phyloP scores from a whole-genome alignment of 441 rosid genomes.

The Cnidoscolus chayamansa region DNA sequence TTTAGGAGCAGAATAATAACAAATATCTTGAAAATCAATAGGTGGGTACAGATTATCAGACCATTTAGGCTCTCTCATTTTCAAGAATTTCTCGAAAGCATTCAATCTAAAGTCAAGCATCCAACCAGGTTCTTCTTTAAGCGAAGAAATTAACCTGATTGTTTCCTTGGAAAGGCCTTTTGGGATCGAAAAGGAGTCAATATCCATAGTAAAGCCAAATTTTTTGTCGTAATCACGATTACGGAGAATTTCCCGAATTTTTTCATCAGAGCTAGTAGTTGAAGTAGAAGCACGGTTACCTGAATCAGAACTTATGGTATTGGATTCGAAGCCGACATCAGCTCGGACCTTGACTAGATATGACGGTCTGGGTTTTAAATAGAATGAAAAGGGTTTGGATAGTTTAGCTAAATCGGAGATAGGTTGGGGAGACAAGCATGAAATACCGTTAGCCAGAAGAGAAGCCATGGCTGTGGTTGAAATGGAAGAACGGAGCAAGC shows the following conservation, averaged over 20 bases:
- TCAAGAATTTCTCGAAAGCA: conserved; percentile 73
- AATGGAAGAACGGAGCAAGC: conserved; percentile 1
- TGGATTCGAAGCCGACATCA: conserved; percentile 28
- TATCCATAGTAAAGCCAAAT: conserved; percentile 63
- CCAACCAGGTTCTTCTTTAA: conserved; percentile 86
- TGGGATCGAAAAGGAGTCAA: conserved; percentile 74
- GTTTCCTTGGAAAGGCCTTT: conserved; percentile 84
- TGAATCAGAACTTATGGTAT: conserved; percentile 39
- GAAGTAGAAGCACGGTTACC: conserved; percentile 42
- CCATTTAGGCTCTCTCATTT: conserved; percentile 72
- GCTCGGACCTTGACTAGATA: conserved; percentile 26
- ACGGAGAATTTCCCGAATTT: conserved; percentile 60
- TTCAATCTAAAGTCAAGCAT: conserved; percentile 76
- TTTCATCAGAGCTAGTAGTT: conserved; percentile 44
- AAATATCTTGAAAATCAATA: conserved; percentile 72
- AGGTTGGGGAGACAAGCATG: conserved; percentile 23
- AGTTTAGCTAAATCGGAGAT: conserved; percentile 14
- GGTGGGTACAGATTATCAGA: conserved; percentile 73
- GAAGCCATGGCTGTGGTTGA: conserved; percentile 31
- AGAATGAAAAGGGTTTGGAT: conserved; percentile 18
- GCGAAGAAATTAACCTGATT: conserved; percentile 52
- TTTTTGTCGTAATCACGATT: conserved; percentile 66
- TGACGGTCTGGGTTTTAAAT: conserved; percentile 2
- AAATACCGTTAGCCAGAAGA: conserved; percentile 22
- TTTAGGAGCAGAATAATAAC: conserved; percentile 91